Evolutionary conservation across 139 green algal genomes (phyloP).

Genomic region (Gonium pectorale): DNA sequence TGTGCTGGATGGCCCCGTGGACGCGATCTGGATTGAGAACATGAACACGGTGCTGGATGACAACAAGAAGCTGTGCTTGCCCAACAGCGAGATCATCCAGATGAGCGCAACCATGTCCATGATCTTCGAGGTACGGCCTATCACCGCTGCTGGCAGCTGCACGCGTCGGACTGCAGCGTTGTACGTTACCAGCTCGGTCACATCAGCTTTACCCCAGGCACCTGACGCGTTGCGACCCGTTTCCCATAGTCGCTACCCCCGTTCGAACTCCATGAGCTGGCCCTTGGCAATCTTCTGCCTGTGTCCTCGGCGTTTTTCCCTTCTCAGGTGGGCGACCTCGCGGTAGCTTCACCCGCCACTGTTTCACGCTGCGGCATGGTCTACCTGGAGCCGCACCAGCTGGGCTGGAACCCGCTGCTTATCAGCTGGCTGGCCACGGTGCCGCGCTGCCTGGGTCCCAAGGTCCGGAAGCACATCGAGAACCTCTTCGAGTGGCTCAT

Average conservation of each 20-base stretch:
- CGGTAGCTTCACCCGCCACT: constrained; percentile 82
- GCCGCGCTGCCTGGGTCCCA: constrained; percentile 51
- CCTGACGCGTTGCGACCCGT: too few species aligned
- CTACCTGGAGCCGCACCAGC: constrained; percentile 82
- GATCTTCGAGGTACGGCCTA: constrained; percentile 84
- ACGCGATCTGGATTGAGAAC: constrained; percentile 91
- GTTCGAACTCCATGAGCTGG: too few species aligned
- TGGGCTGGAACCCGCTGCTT: constrained; percentile 80
- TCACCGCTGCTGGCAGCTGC: too few species aligned
- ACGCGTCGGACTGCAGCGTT: too few species aligned
- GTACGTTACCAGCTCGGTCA: too few species aligned
- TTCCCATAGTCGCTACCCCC: too few species aligned
- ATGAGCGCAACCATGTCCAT: constrained; percentile 88
- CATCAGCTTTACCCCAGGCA: too few species aligned
- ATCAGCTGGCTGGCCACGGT: constrained; percentile 68
- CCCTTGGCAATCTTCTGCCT: too few species aligned
- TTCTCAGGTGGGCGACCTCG: constrained; percentile 78
- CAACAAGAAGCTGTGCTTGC: constrained; percentile 91
- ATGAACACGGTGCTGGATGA: constrained; percentile 93
- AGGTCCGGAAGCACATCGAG: constrained; percentile 56
- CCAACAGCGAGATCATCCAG: constrained; percentile 88
- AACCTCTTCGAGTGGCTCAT: constrained; percentile 77
- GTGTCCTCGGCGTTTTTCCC: too few species aligned
- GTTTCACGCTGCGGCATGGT: constrained; percentile 88
- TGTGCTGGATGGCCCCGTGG: constrained; percentile 84